These are phyloP conservation scores for Amauroascus niger DNA, from an alignment of 2,329 filamentous ascomycete species.

Conservation along the genomic window DNA sequence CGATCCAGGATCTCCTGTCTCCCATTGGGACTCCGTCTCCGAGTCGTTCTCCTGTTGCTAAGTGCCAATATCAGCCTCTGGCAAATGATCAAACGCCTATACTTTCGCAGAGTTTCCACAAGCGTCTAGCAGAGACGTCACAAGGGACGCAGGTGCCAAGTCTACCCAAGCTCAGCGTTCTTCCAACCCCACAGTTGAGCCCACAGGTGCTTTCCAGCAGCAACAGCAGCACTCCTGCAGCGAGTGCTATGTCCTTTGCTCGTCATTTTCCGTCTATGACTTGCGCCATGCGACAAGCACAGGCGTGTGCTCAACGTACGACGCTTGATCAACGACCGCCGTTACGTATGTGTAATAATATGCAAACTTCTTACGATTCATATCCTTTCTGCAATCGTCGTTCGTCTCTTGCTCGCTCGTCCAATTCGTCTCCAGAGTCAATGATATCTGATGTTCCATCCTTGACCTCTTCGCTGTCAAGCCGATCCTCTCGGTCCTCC, in stretches of 20 bases:
- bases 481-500: conserved; percentile 44
- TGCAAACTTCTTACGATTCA: conserved; percentile 37
- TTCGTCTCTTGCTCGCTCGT: conserved; percentile 43
- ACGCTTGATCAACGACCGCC: conserved; percentile 44
- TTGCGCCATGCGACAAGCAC: conserved; percentile 49
- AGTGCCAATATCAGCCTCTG: conserved; percentile 16
- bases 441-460: conserved; percentile 53
- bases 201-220: conserved; percentile 45
- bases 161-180: conserved; percentile 45
- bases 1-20: conserved; percentile 20
- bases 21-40: conserved; percentile 21
- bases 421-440: conserved; percentile 50
- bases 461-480: conserved; percentile 42
- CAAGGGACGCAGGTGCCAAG: conserved; percentile 44
- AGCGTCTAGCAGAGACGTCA: conserved; percentile 36
- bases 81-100: conserved; percentile 25
- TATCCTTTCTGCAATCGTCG: conserved; percentile 40
- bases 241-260: conserved; percentile 43
- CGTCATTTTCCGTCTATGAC: conserved; percentile 49
- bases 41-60: conserved; percentile 18
- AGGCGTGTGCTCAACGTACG: conserved; percentile 47
- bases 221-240: conserved; percentile 54
- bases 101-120: neutral
- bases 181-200: conserved; percentile 55
- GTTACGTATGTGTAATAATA: conserved; percentile 26